Percentiles rank a stretch among this genome's conserved stretches.
phyloP scores from a whole-genome alignment of 345 rosid genomes.

The Corchorus olitorius region DNA sequence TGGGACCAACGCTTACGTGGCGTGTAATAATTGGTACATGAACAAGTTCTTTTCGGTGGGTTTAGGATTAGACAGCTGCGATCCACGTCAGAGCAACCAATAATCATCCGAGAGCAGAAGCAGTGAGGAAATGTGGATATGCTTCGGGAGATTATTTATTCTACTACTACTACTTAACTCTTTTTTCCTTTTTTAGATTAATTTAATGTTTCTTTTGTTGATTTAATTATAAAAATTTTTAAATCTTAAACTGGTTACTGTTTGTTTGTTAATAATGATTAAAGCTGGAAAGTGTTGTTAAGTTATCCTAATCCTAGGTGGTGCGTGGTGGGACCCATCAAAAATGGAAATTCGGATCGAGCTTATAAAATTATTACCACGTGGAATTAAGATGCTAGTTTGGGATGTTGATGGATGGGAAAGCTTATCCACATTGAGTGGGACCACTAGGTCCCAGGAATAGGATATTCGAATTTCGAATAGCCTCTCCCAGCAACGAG shows the following conservation, averaged over 20 bases:
- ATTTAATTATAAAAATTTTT: too few species aligned
- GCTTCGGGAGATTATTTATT: neutral
- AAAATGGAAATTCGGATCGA: neutral
- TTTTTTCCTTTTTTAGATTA: neutral
- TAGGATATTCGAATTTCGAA: conserved; percentile 5
- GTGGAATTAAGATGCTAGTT: neutral
- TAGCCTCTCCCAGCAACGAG: too few species aligned
- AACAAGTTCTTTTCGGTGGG: neutral
- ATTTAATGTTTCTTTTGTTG: neutral
- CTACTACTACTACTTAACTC: neutral
- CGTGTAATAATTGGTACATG: neutral
- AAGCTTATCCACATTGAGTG: neutral
- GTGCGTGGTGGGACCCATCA: neutral
- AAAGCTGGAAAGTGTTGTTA: neutral
- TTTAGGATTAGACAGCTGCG: conserved; percentile 42
- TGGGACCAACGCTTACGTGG: conserved; percentile 31
- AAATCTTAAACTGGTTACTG: neutral
- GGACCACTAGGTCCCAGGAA: neutral
- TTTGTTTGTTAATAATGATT: neutral
- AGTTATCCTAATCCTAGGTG: neutral
- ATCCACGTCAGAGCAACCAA: conserved; percentile 48
- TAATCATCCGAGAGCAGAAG: conserved; percentile 10
- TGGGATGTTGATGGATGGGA: conserved; percentile 5
- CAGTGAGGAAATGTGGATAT: neutral
- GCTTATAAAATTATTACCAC: neutral